Evolutionary conservation across 306 rosid genomes (phyloP).

Genomic region (Abrus pulchellus): DNA sequence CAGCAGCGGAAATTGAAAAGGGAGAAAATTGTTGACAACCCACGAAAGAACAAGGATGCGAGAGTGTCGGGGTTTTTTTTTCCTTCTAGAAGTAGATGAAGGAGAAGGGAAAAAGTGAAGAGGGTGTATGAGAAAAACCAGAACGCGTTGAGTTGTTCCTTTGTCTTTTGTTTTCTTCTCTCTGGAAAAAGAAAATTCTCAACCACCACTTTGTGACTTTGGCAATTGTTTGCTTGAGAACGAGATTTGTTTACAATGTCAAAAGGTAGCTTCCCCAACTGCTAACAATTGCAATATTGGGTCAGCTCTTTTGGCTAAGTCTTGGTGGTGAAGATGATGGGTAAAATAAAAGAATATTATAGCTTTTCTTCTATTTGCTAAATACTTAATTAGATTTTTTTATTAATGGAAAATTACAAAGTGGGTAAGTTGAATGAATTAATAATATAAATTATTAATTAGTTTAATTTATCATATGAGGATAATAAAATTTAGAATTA

Average conservation of each 20-base stretch:
- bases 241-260: slow-evolving; percentile 47
- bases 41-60: slow-evolving; percentile 21
- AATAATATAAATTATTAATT: too few species aligned
- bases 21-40: slow-evolving; percentile 19
- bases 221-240: slow-evolving; percentile 11
- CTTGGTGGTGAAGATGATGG: not conserved
- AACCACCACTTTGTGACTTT: slow-evolving; percentile 44
- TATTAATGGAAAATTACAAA: not conserved
- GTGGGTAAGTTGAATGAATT: not conserved
- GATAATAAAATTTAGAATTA: too few species aligned
- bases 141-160: slow-evolving; percentile 48
- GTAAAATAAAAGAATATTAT: not conserved
- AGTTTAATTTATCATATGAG: not conserved
- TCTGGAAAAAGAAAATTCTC: slow-evolving; percentile 29
- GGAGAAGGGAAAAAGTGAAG: not conserved
- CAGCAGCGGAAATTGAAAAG: not conserved
- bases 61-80: slow-evolving; percentile 24
- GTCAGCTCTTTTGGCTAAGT: slow-evolving; percentile 28
- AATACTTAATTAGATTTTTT: not conserved
- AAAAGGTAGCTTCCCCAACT: slow-evolving; percentile 48
- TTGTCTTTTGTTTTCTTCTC: not conserved
- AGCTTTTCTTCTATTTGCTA: not conserved
- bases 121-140: not conserved
- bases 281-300: not conserved
- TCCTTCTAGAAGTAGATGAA: not conserved